These are phyloP conservation scores for Panaeolus papilionaceus DNA, from an alignment of 768 basidiomycete species.

Conservation along the genomic window DNA sequence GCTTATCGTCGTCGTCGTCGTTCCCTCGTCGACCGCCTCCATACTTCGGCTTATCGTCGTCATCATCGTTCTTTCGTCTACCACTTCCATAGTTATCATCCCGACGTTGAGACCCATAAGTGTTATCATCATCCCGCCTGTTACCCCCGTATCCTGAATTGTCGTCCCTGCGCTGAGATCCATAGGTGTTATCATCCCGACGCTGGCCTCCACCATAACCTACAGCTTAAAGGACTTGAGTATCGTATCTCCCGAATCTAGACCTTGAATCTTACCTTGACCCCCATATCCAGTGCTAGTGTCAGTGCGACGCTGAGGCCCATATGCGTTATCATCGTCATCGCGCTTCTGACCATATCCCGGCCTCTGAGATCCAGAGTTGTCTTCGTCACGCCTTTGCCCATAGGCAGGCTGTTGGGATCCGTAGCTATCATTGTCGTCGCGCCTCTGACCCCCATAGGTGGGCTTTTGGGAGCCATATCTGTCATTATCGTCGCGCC, in stretches of 20 bases:
- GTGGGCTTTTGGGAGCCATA: background rate
- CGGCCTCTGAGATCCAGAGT: slow-evolving; percentile 18
- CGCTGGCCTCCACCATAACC: no score
- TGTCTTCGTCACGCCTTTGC: background rate
- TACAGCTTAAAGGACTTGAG: no score
- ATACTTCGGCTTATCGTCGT: background rate
- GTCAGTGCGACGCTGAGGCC: slow-evolving; percentile 21
- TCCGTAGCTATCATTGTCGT: background rate
- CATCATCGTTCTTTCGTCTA: slow-evolving; percentile 1
- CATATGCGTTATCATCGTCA: slow-evolving; percentile 14
- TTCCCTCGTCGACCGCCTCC: background rate
- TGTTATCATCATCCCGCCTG: slow-evolving; percentile 18
- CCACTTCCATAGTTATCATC: slow-evolving; percentile 9
- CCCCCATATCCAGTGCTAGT: background rate
- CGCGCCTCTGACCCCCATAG: background rate
- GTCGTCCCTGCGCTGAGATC: slow-evolving; percentile 24
- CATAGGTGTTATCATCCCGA: slow-evolving; percentile 19
- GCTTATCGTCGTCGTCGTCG: background rate
- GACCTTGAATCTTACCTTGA: background rate
- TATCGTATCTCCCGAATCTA: no score
- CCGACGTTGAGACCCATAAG: slow-evolving; percentile 21
- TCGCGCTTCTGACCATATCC: background rate
- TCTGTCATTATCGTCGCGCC: background rate
- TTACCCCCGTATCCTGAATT: slow-evolving; percentile 13
- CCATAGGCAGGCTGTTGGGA: background rate